Conservation (phyloP, 495 filamentous ascomycete species). For the Neurospora terricola region DNA sequence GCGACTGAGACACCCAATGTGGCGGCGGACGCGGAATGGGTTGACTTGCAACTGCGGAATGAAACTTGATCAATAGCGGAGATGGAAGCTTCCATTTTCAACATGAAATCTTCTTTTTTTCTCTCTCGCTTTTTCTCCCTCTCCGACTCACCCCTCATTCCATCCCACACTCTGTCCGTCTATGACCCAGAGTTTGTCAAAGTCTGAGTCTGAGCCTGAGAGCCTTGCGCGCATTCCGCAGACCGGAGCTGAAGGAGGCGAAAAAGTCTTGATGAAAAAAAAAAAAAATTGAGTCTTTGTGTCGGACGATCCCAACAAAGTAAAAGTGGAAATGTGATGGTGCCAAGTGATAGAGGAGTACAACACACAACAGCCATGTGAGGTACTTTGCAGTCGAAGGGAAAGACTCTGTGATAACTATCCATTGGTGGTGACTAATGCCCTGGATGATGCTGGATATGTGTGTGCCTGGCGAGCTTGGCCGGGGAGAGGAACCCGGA, state of each 20-base stretch:
- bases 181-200: not conserved
- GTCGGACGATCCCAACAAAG: not conserved
- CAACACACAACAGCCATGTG: not conserved
- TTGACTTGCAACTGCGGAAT: not conserved
- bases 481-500: not conserved
- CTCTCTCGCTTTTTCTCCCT: not conserved
- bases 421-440: not conserved
- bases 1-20: not conserved
- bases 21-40: not conserved
- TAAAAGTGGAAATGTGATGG: not conserved
- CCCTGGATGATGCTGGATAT: not conserved
- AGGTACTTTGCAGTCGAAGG: not conserved
- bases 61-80: not conserved
- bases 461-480: not conserved
- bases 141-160: not conserved
- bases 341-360: not conserved
- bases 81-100: not conserved
- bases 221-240: not conserved
- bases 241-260: not conserved
- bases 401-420: not conserved
- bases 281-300: not conserved
- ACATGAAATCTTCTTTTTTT: not conserved
- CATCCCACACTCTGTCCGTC: not conserved
- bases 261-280: not conserved
- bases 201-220: not conserved